Evolutionary conservation across 345 rosid species (phyloP).

Genomic region (Eutrema yunnanense): DNA sequence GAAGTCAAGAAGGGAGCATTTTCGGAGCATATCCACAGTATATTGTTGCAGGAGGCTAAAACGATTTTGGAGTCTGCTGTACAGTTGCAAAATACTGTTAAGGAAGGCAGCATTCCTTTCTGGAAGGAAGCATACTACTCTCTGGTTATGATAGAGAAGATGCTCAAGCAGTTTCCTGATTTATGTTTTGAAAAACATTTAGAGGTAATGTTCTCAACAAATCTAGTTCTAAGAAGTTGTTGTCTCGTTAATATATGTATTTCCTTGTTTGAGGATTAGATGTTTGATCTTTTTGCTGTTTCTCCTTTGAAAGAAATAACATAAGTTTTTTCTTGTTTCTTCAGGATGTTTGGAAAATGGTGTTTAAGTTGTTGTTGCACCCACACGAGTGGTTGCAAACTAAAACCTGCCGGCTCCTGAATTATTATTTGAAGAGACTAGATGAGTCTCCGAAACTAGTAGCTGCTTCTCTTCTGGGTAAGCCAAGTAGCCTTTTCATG

Average conservation of each 20-base stretch:
- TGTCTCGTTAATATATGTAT: not conserved
- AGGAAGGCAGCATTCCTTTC: slow-evolving; percentile 35
- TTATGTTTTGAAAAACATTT: slow-evolving; percentile 34
- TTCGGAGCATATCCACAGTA: slow-evolving; percentile 26
- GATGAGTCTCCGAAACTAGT: slow-evolving; percentile 17
- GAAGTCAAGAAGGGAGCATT: slow-evolving; percentile 51
- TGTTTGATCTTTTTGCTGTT: not conserved
- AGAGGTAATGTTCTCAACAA: slow-evolving; percentile 40
- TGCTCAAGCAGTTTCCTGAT: slow-evolving; percentile 42
- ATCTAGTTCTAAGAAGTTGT: not conserved
- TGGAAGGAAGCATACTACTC: slow-evolving; percentile 85
- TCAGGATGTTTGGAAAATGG: slow-evolving; percentile 57
- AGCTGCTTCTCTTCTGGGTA: slow-evolving; percentile 37
- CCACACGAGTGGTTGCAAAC: slow-evolving; percentile 66
- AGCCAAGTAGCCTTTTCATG: slow-evolving; percentile 56
- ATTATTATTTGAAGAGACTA: slow-evolving; percentile 39
- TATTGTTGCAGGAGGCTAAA: slow-evolving; percentile 37
- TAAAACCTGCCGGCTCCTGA: slow-evolving; percentile 57
- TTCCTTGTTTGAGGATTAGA: too few species aligned
- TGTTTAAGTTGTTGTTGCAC: slow-evolving; percentile 60
- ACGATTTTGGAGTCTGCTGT: slow-evolving; percentile 46
- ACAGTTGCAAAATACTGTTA: slow-evolving; percentile 31
- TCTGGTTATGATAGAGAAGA: slow-evolving; percentile 78
- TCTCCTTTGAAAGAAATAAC: too few species aligned
- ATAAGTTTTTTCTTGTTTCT: not conserved